Evolutionary conservation across 805 yeast species (phyloP), one percentile per base, ranked within the genome.

Genomic region (Metschnikowia borealis): DNA sequence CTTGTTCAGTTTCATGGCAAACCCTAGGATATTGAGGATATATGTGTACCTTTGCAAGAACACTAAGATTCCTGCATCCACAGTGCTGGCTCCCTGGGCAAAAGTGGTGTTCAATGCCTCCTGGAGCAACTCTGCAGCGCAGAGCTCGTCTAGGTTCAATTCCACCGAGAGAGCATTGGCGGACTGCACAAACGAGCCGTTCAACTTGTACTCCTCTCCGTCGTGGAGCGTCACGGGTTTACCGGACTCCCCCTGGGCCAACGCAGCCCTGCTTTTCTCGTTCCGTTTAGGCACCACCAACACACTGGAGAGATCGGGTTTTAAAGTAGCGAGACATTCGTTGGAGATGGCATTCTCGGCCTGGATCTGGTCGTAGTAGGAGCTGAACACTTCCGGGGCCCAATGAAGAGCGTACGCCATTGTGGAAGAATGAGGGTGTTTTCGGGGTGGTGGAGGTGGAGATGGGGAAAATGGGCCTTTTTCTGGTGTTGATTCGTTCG

Each of bases 41-140:
- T 81, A 85, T 58, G 82, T 85, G 47, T 85, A 77, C 58, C 97
- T 78, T 47, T 80, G 69, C 60, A 83, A 87, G 64, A 80, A 89
- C 8, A 82, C 75, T 5, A 86, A 78, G 51, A 82, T 78, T 1
- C 94, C 96, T 18, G 79, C 72, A 56, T 85, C 90, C 6, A 75
- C 54, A 31, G 80, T 63, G 2, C 74, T 68, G 0, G 75, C 69
- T 0, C 86, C 85, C 23, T 79, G 70, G 68, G 69, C 58, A 61
- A 67, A 52, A 60, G 64, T 47, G 59, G 69, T 21, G 64, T 52
- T 54, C 17, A 69, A 61, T 3, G 89, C 78, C 52, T 67, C 64
- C 46, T 70, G 78, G 2, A 91, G 73, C 26, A 88, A 62, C 61
- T 89, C 87, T 1, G 95, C 94, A 1, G 88, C 79, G 2, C 79